Base-by-base conservation (phyloP, 768 basidiomycete genomes). In the Russula foetens region DNA sequence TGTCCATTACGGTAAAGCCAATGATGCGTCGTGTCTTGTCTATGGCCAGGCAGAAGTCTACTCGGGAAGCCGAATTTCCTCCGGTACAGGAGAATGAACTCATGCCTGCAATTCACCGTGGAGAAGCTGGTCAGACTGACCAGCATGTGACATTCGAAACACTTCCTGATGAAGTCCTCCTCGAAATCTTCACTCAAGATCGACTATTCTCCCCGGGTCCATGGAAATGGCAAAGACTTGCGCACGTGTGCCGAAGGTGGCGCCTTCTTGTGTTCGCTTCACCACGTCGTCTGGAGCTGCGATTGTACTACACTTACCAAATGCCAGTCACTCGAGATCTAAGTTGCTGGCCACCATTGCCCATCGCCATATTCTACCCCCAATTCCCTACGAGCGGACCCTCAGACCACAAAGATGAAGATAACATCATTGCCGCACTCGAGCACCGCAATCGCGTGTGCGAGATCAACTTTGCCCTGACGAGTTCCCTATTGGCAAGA, bases 161-260 rank as follows among this genome's bases (percentile, higher is more conserved):
- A 9, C 49, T 58, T 17, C 57, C 57, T 15, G 31, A 58, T 29
- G 57, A 58, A 31, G 3, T 58, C 49, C 45, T 58, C 29, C 57
- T 58, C 23, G 57, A 58, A 17, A 24, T 58, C 15, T 58, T 58
- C 39, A 19, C 50, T 12, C 41, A 33, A 15, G 39, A 58, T 44
- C 48, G 57, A 21, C 14, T 43, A 12, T 19, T 45, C 19, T 24
- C 7, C 9, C n/a, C 19, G 2, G 31, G 29, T 9, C 57, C 49
- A 6, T 58, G 57, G 57, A 49, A 58, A 44, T 60, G 59, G 53
- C 45, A 55, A 29, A 56, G 44, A 23, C 59, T 56, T 24, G 38
- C 23, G 28, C 59, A 60, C 52, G 59, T 56, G 15, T 60, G 46
- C 46, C 39, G 12, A 43, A 43, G 38, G 12, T 60, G 53, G 59